Evolutionary conservation across 2,329 filamentous ascomycete species (phyloP).

Genomic region (Trichophyton simii): DNA sequence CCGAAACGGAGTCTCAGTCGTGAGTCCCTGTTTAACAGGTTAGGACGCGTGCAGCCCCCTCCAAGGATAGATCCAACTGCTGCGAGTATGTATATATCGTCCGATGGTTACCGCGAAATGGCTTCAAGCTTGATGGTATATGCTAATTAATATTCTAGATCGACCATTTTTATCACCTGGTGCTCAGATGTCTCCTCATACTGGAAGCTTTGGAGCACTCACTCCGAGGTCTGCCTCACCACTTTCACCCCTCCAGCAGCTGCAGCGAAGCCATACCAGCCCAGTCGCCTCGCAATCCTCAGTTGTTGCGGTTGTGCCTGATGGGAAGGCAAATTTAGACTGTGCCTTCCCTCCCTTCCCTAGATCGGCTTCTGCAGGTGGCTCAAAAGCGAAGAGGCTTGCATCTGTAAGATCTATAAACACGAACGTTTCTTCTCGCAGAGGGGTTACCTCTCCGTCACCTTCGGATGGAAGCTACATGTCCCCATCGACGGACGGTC

Average conservation of each 20-base stretch:
- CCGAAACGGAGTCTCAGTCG: constrained; percentile 5
- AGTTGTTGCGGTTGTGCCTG: constrained; percentile 23
- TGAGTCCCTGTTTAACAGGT: constrained; percentile 20
- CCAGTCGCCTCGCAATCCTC: constrained; percentile 34
- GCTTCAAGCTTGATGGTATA: neutral
- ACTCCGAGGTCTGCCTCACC: constrained; percentile 54
- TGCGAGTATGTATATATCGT: constrained; percentile 41
- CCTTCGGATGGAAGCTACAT: neutral
- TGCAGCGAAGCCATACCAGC: constrained; percentile 28
- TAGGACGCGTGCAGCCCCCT: constrained; percentile 37
- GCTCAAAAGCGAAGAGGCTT: constrained; percentile 6
- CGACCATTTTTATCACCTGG: constrained; percentile 37
- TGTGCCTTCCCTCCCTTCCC: constrained; percentile 45
- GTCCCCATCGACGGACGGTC: neutral
- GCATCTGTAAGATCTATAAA: neutral
- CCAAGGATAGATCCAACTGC: constrained; percentile 45
- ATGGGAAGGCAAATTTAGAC: constrained; percentile 34
- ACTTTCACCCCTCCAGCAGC: constrained; percentile 36
- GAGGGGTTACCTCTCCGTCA: neutral
- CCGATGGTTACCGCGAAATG: neutral
- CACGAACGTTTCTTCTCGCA: constrained; percentile 1
- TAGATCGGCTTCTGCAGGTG: constrained; percentile 23
- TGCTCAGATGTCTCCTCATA: constrained; percentile 41
- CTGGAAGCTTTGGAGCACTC: constrained; percentile 14
- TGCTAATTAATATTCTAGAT: constrained; percentile 18